Percentiles rank a stretch among this genome's conserved stretches.
These are phyloP conservation scores for Fraxinus ornus DNA, from an alignment of 305 asterid genomes.

Conservation along the genomic window DNA sequence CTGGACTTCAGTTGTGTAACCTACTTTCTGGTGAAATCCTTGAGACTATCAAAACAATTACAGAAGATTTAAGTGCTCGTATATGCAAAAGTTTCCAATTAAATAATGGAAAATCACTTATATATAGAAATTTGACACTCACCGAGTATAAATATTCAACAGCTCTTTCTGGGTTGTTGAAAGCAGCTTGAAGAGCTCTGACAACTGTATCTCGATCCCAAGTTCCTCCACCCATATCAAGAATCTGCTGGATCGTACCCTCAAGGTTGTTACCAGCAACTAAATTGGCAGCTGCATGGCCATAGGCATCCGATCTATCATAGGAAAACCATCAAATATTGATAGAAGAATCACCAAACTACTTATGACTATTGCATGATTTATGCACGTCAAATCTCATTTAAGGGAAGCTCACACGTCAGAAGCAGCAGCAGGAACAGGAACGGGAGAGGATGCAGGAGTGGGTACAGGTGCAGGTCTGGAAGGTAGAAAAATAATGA, in stretches of 20 bases:
- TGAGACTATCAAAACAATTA: not conserved
- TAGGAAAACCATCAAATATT: constrained; percentile 16
- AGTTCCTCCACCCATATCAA: constrained; percentile 86
- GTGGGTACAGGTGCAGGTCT: constrained; percentile 24
- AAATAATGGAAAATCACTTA: not conserved
- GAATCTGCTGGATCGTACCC: constrained; percentile 68
- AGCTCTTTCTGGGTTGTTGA: constrained; percentile 87
- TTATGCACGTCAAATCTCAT: constrained; percentile 10
- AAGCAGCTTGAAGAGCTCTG: constrained; percentile 85
- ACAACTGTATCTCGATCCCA: constrained; percentile 92
- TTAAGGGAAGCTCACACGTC: constrained; percentile 37
- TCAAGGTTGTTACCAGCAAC: constrained; percentile 76
- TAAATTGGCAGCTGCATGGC: constrained; percentile 66
- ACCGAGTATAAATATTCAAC: constrained; percentile 85
- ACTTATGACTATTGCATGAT: not conserved
- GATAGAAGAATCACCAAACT: constrained; percentile 14
- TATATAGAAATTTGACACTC: constrained; percentile 23
- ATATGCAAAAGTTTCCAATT: not conserved
- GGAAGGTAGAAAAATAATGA: not conserved
- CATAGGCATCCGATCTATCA: constrained; percentile 52
- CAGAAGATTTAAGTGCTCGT: not conserved
- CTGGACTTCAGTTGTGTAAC: not conserved
- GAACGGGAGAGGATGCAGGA: constrained; percentile 15
- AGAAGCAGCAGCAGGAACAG: constrained; percentile 21
- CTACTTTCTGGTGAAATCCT: not conserved